Evolutionary conservation across 2,329 filamentous ascomycete genomes (phyloP).

Genomic region (Raffaelea ambrosiae): DNA sequence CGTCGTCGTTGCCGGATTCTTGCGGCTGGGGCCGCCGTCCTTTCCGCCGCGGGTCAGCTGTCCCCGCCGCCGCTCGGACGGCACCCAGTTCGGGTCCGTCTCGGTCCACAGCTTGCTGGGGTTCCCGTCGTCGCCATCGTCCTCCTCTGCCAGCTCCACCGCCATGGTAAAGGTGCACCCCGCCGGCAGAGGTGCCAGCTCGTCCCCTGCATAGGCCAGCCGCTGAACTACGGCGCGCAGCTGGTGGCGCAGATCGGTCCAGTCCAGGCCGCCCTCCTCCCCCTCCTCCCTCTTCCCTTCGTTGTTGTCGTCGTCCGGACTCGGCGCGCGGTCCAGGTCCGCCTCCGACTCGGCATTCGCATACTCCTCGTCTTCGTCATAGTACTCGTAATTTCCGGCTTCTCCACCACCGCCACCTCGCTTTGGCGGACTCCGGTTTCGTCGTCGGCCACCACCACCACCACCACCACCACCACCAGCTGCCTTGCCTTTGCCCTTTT

Average conservation of each 20-base stretch:
- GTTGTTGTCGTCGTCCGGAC: background rate
- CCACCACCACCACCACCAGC: conserved; percentile 1
- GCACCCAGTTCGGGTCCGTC: background rate
- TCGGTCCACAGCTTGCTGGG: background rate
- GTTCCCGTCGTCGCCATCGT: background rate
- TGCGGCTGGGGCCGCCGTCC: conserved; percentile 9
- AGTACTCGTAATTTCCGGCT: conserved; percentile 3
- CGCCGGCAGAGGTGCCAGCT: conserved; percentile 47
- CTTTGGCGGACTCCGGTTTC: background rate
- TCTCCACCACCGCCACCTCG: conserved; percentile 1
- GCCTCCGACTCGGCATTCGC: conserved; percentile 8
- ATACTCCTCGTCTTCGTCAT: conserved; percentile 8
- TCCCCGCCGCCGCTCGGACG: background rate
- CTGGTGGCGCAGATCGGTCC: conserved; percentile 61
- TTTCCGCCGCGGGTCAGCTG: background rate
- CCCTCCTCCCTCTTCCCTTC: too few relatives aligned
- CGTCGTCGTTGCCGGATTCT: conserved; percentile 27
- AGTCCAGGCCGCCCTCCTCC: conserved; percentile 27
- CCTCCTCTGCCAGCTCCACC: conserved; percentile 58
- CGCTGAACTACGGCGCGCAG: conserved; percentile 59
- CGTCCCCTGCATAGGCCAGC: conserved; percentile 51
- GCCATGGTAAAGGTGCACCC: conserved; percentile 70
- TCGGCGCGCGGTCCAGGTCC: conserved; percentile 1
- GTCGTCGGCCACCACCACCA: conserved; percentile 41
- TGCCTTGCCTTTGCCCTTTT: background rate